phyloP scores from a whole-genome alignment of 208 protist species.

The Naegleria gruberi region DNA sequence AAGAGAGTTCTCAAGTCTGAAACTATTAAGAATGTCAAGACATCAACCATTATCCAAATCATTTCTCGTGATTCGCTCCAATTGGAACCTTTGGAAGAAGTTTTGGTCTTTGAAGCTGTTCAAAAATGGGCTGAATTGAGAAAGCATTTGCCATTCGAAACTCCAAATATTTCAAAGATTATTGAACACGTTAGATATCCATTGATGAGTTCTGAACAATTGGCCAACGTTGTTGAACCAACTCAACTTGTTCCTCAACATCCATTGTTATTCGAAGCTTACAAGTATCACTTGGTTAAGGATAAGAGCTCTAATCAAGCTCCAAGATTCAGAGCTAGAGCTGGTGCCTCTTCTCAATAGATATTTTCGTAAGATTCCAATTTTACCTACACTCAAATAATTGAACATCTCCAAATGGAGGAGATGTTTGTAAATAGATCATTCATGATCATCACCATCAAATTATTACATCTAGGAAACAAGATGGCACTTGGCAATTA shows the following conservation, averaged over 20 bases:
- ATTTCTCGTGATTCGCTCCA: neutral
- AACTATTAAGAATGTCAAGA: neutral
- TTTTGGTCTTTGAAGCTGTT: neutral
- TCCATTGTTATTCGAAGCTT: neutral
- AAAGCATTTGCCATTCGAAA: neutral
- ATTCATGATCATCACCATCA: no score
- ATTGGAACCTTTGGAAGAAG: neutral
- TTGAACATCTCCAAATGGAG: no score
- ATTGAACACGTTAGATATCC: neutral
- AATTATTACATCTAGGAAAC: no score
- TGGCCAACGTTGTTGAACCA: neutral
- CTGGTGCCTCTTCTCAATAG: no score
- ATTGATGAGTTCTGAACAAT: slow-evolving; percentile 6
- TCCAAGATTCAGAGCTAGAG: neutral
- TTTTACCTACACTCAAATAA: no score
- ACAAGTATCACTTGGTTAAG: neutral
- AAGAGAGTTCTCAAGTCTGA: neutral
- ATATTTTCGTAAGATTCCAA: no score
- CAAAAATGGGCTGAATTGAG: neutral
- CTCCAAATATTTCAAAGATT: neutral
- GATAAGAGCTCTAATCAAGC: neutral
- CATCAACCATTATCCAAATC: neutral
- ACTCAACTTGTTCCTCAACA: neutral
- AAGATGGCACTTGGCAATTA: no score
- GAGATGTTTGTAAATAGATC: no score